A percentile compares a stretch with the other conserved stretches of the same genome.
Conservation (phyloP, 306 rosid species). For the Prunus salicina region DNA sequence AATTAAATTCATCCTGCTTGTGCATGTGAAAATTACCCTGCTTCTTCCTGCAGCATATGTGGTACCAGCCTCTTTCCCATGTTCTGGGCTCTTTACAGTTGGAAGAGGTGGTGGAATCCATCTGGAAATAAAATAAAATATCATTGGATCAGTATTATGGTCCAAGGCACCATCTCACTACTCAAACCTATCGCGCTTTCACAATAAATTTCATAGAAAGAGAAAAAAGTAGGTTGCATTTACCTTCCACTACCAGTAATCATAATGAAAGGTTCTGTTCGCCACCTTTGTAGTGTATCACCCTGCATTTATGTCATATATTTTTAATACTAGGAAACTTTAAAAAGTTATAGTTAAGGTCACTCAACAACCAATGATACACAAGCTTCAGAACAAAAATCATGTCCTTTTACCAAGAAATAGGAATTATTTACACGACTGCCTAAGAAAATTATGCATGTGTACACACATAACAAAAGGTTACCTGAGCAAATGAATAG, state of each 20-base stretch:
- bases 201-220: constrained; percentile 19
- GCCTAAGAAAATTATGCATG: not conserved
- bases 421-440: not conserved
- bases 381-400: not conserved
- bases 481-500: constrained; percentile 98
- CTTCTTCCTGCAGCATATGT: constrained; percentile 99
- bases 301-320: constrained; percentile 44
- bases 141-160: not conserved
- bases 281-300: constrained; percentile 98
- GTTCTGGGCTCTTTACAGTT: constrained; percentile 77
- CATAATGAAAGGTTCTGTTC: constrained; percentile 98
- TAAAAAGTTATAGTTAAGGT: not conserved
- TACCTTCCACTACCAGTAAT: constrained; percentile 99
- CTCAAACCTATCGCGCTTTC: not conserved
- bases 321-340: not conserved
- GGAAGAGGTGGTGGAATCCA: constrained; percentile 97
- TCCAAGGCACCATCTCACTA: constrained; percentile 15
- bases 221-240: constrained; percentile 9
- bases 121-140: constrained; percentile 40
- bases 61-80: constrained; percentile 80
- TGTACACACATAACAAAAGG: not conserved
- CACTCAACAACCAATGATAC: not conserved
- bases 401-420: not conserved
- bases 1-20: constrained; percentile 19
- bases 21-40: constrained; percentile 70